phyloP scores from a whole-genome alignment of 2,329 filamentous ascomycete species.

The Pseudogymnoascus sp. region DNA sequence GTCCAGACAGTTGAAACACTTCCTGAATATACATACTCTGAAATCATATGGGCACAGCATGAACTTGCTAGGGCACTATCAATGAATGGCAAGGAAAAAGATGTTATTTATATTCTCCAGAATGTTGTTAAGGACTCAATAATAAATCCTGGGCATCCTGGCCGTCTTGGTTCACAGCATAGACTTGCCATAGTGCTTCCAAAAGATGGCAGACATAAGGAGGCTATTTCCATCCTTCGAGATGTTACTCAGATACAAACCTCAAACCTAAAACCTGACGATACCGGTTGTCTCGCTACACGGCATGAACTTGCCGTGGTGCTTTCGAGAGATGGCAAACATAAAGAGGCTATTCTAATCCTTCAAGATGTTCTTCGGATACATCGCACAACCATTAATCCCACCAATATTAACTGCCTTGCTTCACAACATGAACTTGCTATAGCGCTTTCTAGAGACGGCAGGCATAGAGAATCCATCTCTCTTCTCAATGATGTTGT shows the following conservation, averaged over 20 bases:
- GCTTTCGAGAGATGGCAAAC: neutral
- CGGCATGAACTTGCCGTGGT: neutral
- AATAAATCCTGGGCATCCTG: conserved; percentile 1
- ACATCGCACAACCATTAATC: neutral
- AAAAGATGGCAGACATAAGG: neutral
- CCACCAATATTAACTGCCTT: neutral
- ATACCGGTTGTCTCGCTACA: conserved; percentile 10
- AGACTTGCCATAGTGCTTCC: neutral
- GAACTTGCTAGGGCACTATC: neutral
- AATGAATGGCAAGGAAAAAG: neutral
- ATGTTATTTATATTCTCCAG: neutral
- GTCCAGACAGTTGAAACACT: neutral
- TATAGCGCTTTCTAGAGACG: neutral
- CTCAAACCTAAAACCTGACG: neutral
- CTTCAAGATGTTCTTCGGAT: conserved; percentile 5
- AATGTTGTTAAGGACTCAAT: neutral
- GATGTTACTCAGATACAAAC: neutral
- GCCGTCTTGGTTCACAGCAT: conserved; percentile 3
- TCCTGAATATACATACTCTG: neutral
- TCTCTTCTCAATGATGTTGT: conserved; percentile 2
- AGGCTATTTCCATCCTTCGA: neutral
- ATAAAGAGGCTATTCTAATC: conserved; percentile 4
- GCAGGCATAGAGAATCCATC: neutral
- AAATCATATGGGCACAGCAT: neutral
- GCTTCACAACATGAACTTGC: neutral